These are phyloP conservation scores for Heliocybe sulcata DNA, from an alignment of 1,284 basidiomycete genomes.

Conservation along the genomic window DNA sequence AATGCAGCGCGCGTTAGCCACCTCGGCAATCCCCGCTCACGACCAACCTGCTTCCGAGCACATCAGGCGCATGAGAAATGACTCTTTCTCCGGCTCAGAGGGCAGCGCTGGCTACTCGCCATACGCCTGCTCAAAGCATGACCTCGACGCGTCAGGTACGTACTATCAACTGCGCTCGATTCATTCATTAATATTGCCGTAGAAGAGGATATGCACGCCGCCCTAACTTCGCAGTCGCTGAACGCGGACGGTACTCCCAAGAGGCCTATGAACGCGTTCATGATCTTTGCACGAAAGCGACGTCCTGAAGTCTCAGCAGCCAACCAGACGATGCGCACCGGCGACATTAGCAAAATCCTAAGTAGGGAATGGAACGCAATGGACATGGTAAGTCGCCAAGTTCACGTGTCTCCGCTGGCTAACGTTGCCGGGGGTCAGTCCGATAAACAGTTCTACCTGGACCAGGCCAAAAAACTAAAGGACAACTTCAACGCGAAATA, in stretches of 20 bases:
- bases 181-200: background rate
- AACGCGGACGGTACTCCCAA: conserved; percentile 81
- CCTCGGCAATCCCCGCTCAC: background rate
- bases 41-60: background rate
- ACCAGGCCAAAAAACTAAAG: conserved; percentile 76
- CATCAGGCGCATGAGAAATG: background rate
- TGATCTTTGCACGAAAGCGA: conserved; percentile 80
- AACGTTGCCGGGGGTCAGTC: conserved; percentile 30
- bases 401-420: conserved; percentile 1
- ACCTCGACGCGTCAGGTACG: background rate
- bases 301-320: conserved; percentile 75
- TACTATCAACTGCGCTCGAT: background rate
- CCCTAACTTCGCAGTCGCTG: conserved; percentile 67
- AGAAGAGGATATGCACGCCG: conserved; percentile 39
- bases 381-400: conserved; percentile 43
- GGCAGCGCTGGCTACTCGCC: background rate
- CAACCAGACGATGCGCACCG: conserved; percentile 79
- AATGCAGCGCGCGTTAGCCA: background rate
- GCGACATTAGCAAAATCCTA: conserved; percentile 78
- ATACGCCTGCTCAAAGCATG: background rate
- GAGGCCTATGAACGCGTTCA: conserved; percentile 85
- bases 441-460: conserved; percentile 79
- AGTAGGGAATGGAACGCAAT: conserved; percentile 76
- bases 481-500: conserved; percentile 80
- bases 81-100: conserved; percentile 1